Evolutionary conservation across 305 asterid genomes (phyloP).

Genomic region (Fraxinus nigra): DNA sequence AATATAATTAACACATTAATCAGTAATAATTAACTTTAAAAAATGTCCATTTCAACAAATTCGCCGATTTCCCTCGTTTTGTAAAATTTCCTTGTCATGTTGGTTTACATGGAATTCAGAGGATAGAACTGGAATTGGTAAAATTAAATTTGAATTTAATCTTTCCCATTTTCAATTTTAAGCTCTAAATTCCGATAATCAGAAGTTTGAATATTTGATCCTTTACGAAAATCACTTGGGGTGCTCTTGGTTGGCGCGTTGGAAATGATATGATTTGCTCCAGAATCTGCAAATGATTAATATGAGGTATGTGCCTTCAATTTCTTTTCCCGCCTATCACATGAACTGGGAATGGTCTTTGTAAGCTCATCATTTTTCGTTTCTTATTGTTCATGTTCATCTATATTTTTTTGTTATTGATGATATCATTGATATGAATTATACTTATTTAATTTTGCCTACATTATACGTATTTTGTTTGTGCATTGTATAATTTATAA

Average conservation of each 20-base stretch:
- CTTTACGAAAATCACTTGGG: neutral
- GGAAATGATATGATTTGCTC: neutral
- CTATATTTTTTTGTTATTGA: neutral
- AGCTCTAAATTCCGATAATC: neutral
- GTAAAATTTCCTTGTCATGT: neutral
- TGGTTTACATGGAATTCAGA: neutral
- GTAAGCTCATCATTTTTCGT: neutral
- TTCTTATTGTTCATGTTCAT: neutral
- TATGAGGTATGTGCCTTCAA: neutral
- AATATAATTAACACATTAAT: neutral
- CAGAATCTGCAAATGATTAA: neutral
- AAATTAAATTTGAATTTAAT: neutral
- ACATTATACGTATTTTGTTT: neutral
- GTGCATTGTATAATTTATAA: neutral
- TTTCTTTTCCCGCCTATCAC: neutral
- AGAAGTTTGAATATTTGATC: neutral
- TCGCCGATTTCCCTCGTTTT: neutral
- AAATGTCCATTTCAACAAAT: neutral
- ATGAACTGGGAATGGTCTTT: neutral
- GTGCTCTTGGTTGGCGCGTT: neutral
- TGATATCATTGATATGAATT: neutral
- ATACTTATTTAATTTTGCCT: neutral
- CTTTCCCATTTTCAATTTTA: neutral
- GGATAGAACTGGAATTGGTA: neutral
- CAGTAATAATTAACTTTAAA: neutral